phyloP scores from a whole-genome alignment of 176 grass and related monocot species.

The Aegilops speltoides region DNA sequence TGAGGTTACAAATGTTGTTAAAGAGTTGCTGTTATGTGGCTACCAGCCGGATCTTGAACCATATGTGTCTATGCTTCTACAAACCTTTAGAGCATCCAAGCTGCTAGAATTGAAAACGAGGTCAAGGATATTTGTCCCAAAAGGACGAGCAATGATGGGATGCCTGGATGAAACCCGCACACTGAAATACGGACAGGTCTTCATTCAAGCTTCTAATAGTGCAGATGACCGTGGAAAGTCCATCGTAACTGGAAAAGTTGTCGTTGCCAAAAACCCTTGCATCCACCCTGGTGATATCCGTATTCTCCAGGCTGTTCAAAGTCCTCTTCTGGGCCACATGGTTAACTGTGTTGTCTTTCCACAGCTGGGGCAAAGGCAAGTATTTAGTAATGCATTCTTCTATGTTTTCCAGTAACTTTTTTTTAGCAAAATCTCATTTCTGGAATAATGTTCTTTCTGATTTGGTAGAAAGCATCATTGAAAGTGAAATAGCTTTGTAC shows the following conservation, averaged over 20 bases:
- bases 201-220: constrained; percentile 55
- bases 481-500: neutral
- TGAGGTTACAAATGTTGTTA: constrained; percentile 71
- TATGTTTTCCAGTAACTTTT: neutral
- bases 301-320: constrained; percentile 69
- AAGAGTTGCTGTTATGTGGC: constrained; percentile 66
- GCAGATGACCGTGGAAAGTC: constrained; percentile 14
- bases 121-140: constrained; percentile 74
- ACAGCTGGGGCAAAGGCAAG: constrained; percentile 75
- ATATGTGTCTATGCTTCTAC: constrained; percentile 74
- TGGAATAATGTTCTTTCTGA: neutral
- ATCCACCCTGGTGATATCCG: constrained; percentile 83
- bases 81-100: constrained; percentile 75
- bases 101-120: constrained; percentile 73
- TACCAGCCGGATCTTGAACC: constrained; percentile 77
- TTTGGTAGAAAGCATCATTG: neutral
- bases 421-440: neutral
- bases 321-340: constrained; percentile 75
- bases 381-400: constrained; percentile 1
- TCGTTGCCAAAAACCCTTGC: constrained; percentile 92
- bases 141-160: constrained; percentile 85
- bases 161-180: constrained; percentile 83
- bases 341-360: constrained; percentile 96
- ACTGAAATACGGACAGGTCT: constrained; percentile 74
- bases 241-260: constrained; percentile 48